Evolutionary conservation across 2,329 filamentous ascomycete genomes (phyloP), one percentile per base, ranked within the genome.

Genomic region (Alternaria panax): DNA sequence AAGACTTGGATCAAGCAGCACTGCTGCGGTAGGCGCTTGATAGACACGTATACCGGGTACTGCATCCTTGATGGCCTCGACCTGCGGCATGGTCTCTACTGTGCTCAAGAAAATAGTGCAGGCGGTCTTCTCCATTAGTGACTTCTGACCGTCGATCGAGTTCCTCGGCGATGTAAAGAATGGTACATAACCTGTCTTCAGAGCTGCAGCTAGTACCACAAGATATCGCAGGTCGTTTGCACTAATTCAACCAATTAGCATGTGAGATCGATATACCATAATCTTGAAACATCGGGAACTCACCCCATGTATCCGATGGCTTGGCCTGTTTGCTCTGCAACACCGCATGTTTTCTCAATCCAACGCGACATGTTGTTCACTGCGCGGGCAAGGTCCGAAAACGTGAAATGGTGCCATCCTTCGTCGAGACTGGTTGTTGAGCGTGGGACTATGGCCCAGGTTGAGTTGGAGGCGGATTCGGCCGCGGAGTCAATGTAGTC

Each of bases 251-350:
- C 5, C 5, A 7, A 6, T 56, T 25, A 56, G 38, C 16, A 43
- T 6, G 1, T 14, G 7, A 34, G 1, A 9, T 12, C 8, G 0
- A 2, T 7, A 22, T 5, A 18, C 1, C 14, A 5, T 12, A 3
- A n/a, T 4, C 12, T 14, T 6, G 5, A 48, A 18, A 7, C 1
- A 25, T 7, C 7, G 20, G 12, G 2, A 11, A 51, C 54, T 27
- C 20, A 56, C 54, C 54, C 54, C 38, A 56, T 51, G 2, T 51
- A 56, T 12, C 54, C 54, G 1, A 56, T 56, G 3, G 54, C 43
- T 27, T 56, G 38, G 4, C 54, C 54, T 6, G 11, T 4, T 1
- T 24, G 24, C 22, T 38, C 6, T 12, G 54, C 36, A 9, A 45
- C 28, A 27, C 54, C 54, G 9, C 38, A 51, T 1, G 14, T 51